phyloP scores from a whole-genome alignment of 2,329 filamentous ascomycete genomes.

The Fusarium verticillioides region DNA sequence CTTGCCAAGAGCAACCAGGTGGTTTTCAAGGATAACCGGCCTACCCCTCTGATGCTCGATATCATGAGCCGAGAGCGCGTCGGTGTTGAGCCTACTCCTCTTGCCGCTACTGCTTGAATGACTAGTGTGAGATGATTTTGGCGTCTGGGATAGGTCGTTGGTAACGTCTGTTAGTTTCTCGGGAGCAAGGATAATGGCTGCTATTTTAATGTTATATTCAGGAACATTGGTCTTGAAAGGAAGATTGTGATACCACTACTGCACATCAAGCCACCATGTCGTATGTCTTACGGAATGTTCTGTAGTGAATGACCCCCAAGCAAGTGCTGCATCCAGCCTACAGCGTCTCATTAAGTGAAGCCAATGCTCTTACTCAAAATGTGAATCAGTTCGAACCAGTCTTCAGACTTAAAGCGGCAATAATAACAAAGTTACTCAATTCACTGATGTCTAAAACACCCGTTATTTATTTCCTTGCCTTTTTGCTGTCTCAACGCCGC shows the following conservation, averaged over 20 bases:
- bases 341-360: background rate
- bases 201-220: conserved; percentile 1
- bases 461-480: conserved; percentile 3
- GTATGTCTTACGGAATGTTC: background rate
- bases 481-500: conserved; percentile 9
- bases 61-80: conserved; percentile 94
- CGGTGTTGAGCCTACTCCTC: conserved; percentile 76
- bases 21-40: conserved; percentile 85
- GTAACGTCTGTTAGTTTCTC: conserved; percentile 20
- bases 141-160: conserved; percentile 31
- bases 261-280: background rate
- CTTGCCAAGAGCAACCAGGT: conserved; percentile 88
- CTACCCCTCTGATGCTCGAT: conserved; percentile 88
- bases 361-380: background rate
- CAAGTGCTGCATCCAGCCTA: background rate
- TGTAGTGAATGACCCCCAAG: background rate
- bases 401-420: background rate
- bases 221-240: conserved; percentile 1
- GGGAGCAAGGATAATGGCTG: conserved; percentile 21
- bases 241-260: background rate
- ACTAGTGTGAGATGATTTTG: conserved; percentile 25
- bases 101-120: conserved; percentile 61
- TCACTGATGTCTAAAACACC: conserved; percentile 10
- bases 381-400: background rate
- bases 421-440: conserved; percentile 11